Conservation (phyloP, 768 basidiomycete species). For the Lactarius sp. region DNA sequence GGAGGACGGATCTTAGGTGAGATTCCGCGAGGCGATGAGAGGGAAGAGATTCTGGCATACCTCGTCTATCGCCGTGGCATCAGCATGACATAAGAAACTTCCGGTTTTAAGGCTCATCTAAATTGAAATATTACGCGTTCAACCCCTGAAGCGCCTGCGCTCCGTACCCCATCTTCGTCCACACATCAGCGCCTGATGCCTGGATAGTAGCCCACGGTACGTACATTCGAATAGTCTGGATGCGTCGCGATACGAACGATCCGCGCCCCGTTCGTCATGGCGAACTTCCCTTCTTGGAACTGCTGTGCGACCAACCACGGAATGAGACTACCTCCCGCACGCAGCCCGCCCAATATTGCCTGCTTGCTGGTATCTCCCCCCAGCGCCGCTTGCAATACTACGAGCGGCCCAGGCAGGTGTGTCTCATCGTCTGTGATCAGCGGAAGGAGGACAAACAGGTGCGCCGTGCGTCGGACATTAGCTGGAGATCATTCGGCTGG, state of each 20-base stretch:
- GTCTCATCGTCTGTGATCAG: slow-evolving; percentile 87
- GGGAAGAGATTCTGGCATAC: slow-evolving; percentile 33
- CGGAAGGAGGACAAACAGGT: slow-evolving; percentile 92
- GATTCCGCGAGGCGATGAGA: neutral
- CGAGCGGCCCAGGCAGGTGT: slow-evolving; percentile 91
- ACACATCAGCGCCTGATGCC: slow-evolving; percentile 8
- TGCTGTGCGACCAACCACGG: slow-evolving; percentile 94
- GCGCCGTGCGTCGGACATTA: slow-evolving; percentile 93
- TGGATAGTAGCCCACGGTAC: slow-evolving; percentile 30
- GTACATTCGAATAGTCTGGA: slow-evolving; percentile 87
- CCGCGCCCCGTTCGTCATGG: slow-evolving; percentile 82
- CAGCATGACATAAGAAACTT: slow-evolving; percentile 59
- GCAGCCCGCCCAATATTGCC: slow-evolving; percentile 78
- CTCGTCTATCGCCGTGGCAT: slow-evolving; percentile 46
- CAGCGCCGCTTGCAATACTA: slow-evolving; percentile 91
- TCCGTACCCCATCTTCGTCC: slow-evolving; percentile 89
- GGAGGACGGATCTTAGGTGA: slow-evolving; percentile 33
- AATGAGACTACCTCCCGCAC: slow-evolving; percentile 94
- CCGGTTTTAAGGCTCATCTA: slow-evolving; percentile 62
- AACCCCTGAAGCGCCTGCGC: slow-evolving; percentile 81
- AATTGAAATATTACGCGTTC: slow-evolving; percentile 80
- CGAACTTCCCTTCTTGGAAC: slow-evolving; percentile 95
- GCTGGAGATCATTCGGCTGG: slow-evolving; percentile 97
- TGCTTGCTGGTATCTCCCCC: slow-evolving; percentile 89
- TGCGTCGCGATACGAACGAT: slow-evolving; percentile 93